These are phyloP conservation scores for Monosporascus sp. DNA, from an alignment of 2,329 filamentous ascomycete genomes.

Conservation along the genomic window DNA sequence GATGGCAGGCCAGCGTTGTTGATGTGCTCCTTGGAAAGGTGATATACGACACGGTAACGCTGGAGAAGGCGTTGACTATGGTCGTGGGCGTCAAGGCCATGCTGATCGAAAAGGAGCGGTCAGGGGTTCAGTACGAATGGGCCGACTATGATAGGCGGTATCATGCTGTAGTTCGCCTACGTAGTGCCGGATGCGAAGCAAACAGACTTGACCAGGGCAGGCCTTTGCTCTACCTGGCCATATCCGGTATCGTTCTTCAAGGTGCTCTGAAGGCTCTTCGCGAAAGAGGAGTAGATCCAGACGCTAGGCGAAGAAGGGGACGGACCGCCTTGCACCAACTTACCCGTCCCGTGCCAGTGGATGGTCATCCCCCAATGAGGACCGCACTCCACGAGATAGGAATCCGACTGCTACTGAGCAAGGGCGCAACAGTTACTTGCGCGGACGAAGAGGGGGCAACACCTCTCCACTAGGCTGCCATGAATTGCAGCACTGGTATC, in stretches of 20 bases:
- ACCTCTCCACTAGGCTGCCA: conserved; percentile 15
- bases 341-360: not conserved
- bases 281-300: too few species aligned
- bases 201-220: too few species aligned
- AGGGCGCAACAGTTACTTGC: conserved; percentile 12
- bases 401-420: conserved; percentile 15
- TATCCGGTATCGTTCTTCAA: too few species aligned
- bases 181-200: not conserved
- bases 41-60: too few species aligned
- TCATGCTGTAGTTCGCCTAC: not conserved
- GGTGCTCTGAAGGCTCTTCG: too few species aligned
- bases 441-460: conserved; percentile 18
- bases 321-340: not conserved
- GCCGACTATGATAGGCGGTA: not conserved
- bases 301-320: too few species aligned
- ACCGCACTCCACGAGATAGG: conserved; percentile 7
- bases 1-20: too few species aligned
- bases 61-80: too few species aligned
- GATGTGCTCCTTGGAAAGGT: too few species aligned
- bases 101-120: not conserved
- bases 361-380: not conserved
- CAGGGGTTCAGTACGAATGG: not conserved
- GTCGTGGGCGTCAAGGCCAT: not conserved
- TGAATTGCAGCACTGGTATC: too few species aligned
- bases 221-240: too few species aligned